Percentiles rank a stretch among this genome's conserved stretches.
Conservation (phyloP, 371 early-diverging fungal species). For the Batkoa obscura region DNA sequence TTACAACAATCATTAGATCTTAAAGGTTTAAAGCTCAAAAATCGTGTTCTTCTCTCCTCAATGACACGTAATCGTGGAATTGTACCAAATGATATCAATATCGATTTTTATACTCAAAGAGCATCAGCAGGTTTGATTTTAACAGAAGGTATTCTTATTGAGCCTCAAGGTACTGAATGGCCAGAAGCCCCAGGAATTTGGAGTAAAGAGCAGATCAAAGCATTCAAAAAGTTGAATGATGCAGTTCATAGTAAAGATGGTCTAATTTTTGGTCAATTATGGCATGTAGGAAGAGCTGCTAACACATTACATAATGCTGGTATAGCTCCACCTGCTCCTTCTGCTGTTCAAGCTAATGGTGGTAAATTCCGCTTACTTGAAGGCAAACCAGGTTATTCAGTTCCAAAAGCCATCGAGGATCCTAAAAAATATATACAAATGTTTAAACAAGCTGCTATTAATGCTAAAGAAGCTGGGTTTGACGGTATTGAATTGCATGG, state of each 20-base stretch:
- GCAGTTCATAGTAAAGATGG: conserved; percentile 23
- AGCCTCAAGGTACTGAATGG: conserved; percentile 17
- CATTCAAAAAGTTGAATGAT: conserved; percentile 20
- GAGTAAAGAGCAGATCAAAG: conserved; percentile 23
- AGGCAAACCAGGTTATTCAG: neutral
- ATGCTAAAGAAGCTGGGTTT: conserved; percentile 21
- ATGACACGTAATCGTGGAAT: conserved; percentile 22
- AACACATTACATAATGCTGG: neutral
- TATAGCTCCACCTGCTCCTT: neutral
- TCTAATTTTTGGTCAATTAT: conserved; percentile 22
- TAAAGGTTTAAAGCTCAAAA: neutral
- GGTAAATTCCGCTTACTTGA: neutral
- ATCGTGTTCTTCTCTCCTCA: conserved; percentile 25
- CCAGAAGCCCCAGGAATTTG: conserved; percentile 20
- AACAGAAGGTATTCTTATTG: conserved; percentile 28
- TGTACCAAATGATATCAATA: conserved; percentile 20
- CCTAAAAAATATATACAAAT: neutral
- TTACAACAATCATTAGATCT: neutral
- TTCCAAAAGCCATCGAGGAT: neutral
- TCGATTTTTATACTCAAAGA: conserved; percentile 33
- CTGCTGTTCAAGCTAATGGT: neutral
- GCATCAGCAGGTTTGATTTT: conserved; percentile 27
- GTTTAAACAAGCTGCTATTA: neutral
- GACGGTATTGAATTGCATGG: conserved; percentile 48
- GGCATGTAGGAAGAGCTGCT: conserved; percentile 13